Conservation (phyloP, 2,329 filamentous ascomycete species). For the Leptographium procerum region DNA sequence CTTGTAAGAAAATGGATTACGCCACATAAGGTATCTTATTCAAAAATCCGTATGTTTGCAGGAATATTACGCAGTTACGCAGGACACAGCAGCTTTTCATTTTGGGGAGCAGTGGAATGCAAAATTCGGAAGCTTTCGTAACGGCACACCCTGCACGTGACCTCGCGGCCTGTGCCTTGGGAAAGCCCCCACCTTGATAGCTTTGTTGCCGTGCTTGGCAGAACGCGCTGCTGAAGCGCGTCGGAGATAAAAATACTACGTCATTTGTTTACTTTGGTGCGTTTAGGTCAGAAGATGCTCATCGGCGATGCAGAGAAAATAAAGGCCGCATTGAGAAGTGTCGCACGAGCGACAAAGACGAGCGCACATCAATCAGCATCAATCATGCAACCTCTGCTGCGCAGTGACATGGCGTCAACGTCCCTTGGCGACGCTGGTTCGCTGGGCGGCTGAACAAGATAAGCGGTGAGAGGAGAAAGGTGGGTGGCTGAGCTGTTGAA, state of each 20-base stretch:
- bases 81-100: too few species aligned
- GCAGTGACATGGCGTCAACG: background rate
- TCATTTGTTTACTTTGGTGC: constrained; percentile 10
- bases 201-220: background rate
- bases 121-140: too few species aligned
- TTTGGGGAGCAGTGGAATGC: too few species aligned
- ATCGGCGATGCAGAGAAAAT: background rate
- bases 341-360: background rate
- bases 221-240: background rate
- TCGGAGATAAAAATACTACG: constrained; percentile 1
- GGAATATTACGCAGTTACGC: too few species aligned
- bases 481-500: background rate
- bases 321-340: background rate
- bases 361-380: background rate
- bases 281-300: background rate
- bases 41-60: too few species aligned
- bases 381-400: background rate
- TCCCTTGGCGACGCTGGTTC: background rate
- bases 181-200: background rate
- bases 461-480: background rate
- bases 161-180: background rate
- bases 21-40: too few species aligned
- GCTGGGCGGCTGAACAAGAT: background rate
- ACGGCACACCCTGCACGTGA: background rate
- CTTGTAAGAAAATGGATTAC: too few species aligned